A percentile compares a stretch with the other conserved stretches of the same genome.
phyloP scores from a whole-genome alignment of 2,329 filamentous ascomycete species.

The Colletotrichum limetticola region DNA sequence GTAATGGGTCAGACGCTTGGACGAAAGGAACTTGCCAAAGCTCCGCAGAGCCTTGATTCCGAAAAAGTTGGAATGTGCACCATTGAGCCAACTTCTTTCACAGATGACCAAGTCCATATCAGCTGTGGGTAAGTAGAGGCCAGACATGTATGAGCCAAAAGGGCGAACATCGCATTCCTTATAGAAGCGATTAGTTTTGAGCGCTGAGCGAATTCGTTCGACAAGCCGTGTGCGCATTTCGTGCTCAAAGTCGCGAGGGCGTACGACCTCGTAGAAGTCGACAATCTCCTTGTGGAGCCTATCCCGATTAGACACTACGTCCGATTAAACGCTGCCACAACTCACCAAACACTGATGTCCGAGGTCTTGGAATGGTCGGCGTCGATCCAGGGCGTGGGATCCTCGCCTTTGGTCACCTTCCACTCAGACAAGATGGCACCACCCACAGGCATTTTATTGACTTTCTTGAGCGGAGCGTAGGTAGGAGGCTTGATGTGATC shows the following conservation, averaged over 20 bases:
- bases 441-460: slow-evolving; percentile 58
- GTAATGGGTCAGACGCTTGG: slow-evolving; percentile 65
- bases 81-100: slow-evolving; percentile 51
- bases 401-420: slow-evolving; percentile 54
- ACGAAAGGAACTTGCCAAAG: slow-evolving; percentile 70
- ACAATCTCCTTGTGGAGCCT: slow-evolving; percentile 91
- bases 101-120: slow-evolving; percentile 95
- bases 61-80: slow-evolving; percentile 58
- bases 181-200: slow-evolving; percentile 65
- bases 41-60: slow-evolving; percentile 67
- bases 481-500: slow-evolving; percentile 72
- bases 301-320: background rate
- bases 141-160: slow-evolving; percentile 96
- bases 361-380: slow-evolving; percentile 64
- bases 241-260: slow-evolving; percentile 81
- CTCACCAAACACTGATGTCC: slow-evolving; percentile 68
- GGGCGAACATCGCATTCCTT: slow-evolving; percentile 72
- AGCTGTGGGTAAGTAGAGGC: slow-evolving; percentile 75
- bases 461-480: slow-evolving; percentile 63
- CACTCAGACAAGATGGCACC: slow-evolving; percentile 65
- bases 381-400: slow-evolving; percentile 71
- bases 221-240: slow-evolving; percentile 79
- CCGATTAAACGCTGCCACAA: background rate
- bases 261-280: slow-evolving; percentile 89
- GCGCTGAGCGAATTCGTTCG: slow-evolving; percentile 69